Conservation (phyloP, 2,329 filamentous ascomycete genomes). For the Cercospora berteroae region DNA sequence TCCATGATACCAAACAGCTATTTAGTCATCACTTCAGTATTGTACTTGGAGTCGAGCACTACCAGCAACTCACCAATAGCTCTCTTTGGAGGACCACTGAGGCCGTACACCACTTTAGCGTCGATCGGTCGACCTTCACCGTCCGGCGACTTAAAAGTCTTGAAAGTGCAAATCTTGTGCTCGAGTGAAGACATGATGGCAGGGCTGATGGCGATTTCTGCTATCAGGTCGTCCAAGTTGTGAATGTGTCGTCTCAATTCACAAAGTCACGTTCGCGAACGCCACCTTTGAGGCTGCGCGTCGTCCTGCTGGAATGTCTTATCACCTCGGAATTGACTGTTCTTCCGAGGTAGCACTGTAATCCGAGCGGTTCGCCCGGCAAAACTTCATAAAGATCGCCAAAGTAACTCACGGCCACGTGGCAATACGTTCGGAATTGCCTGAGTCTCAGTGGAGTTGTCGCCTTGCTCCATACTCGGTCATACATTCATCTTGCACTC, state of each 20-base stretch:
- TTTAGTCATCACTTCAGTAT: neutral
- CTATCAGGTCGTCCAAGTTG: neutral
- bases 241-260: neutral
- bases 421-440: neutral
- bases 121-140: neutral
- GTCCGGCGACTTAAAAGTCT: neutral
- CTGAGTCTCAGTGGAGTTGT: neutral
- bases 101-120: neutral
- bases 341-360: neutral
- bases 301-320: neutral
- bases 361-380: neutral
- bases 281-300: neutral
- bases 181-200: neutral
- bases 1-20: neutral
- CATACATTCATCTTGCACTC: neutral
- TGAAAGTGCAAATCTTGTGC: neutral
- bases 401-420: neutral
- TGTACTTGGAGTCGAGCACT: neutral
- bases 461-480: neutral
- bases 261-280: neutral
- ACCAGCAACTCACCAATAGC: neutral
- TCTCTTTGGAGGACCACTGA: neutral
- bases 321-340: neutral
- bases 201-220: neutral
- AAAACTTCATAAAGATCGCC: neutral